Base-by-base conservation (phyloP, 2,329 filamentous ascomycete species). In the Phyllosticta paracitricarpa region DNA sequence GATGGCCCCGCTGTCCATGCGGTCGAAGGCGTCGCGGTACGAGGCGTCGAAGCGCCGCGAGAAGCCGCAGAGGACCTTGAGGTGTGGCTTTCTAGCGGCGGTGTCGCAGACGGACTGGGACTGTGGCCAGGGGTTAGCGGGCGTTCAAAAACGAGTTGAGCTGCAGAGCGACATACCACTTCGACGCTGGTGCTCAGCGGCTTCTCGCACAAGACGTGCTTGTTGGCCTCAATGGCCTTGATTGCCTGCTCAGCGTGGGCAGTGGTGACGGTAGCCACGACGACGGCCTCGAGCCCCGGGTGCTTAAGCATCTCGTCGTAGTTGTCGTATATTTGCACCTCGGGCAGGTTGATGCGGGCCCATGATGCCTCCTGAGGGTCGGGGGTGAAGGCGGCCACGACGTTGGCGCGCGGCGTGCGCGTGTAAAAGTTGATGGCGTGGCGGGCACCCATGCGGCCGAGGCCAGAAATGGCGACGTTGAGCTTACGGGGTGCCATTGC, bases 31-130 rank as follows among this genome's bases (percentile, higher is more conserved):
- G 57, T 85, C 79, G 61, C 83, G 78, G 76, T 88, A 88, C 51
- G 82, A 85, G 54, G 78, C 75, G 66, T 89, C 86, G 75, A 89
- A 89, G 61, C 84, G 82, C 30, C 84, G 81, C 4, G 82, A 85
- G 76, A 86, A 86, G 6, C 84, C 84, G 66, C 83, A 85, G 77
- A 88, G 82, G 61, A 88, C 83, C 71, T 87, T 88, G 22, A 85
- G 77, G 58, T 85, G 70, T 1, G 84, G 84, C 58, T 81, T 79
- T 63, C 76, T 75, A 62, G 74, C 72, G 26, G 83, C 82, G 7
- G 82, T 82, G 56, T 82, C 78, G 63, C 87, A 76, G 51, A 88
- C 84, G 22, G 78, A 74, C 75, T 85, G 80, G 57, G 81, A 84
- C 82, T 85, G 63, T 17, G 17, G 17, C 33, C n/a, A 48, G 12